Percentiles rank a stretch among this genome's conserved stretches.
phyloP scores from a whole-genome alignment of 352 stramenopile genomes.

The Elongisporangium anandrum region DNA sequence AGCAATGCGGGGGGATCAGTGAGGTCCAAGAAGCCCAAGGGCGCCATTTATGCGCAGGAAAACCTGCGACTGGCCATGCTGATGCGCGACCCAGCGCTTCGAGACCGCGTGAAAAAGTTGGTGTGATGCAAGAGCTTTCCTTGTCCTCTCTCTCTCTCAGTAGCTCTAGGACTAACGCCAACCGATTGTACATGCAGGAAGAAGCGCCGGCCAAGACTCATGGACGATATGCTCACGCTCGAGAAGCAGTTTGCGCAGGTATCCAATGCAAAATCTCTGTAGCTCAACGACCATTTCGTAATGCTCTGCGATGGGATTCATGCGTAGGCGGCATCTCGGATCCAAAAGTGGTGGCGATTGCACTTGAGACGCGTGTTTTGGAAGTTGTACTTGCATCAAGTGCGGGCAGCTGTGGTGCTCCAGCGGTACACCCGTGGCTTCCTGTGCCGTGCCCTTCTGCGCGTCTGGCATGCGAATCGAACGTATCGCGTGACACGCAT shows the following conservation, averaged over 20 bases:
- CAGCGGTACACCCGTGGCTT: slow-evolving; percentile 51
- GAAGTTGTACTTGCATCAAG: slow-evolving; percentile 35
- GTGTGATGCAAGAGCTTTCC: not conserved
- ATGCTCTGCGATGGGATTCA: too few relatives aligned
- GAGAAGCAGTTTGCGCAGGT: slow-evolving; percentile 51
- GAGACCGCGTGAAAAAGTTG: slow-evolving; percentile 35
- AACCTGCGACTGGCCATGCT: slow-evolving; percentile 51
- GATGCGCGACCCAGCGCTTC: slow-evolving; percentile 35
- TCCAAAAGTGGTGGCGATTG: slow-evolving; percentile 61
- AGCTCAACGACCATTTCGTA: too few relatives aligned
- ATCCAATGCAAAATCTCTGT: too few relatives aligned
- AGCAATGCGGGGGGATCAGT: slow-evolving; percentile 20
- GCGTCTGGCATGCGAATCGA: slow-evolving; percentile 52
- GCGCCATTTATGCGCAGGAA: slow-evolving; percentile 54
- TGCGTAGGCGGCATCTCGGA: slow-evolving; percentile 23
- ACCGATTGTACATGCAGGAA: slow-evolving; percentile 19
- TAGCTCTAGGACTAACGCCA: not conserved
- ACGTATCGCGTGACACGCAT: slow-evolving; percentile 43
- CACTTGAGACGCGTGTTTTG: slow-evolving; percentile 40
- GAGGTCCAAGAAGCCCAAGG: slow-evolving; percentile 5
- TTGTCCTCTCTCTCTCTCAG: not conserved
- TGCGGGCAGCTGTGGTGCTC: slow-evolving; percentile 37
- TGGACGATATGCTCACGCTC: slow-evolving; percentile 68
- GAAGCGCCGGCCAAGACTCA: slow-evolving; percentile 45
- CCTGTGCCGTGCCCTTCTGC: slow-evolving; percentile 40